Conservation (phyloP, 257 asterid species). For the Gentiana macrophylla region DNA sequence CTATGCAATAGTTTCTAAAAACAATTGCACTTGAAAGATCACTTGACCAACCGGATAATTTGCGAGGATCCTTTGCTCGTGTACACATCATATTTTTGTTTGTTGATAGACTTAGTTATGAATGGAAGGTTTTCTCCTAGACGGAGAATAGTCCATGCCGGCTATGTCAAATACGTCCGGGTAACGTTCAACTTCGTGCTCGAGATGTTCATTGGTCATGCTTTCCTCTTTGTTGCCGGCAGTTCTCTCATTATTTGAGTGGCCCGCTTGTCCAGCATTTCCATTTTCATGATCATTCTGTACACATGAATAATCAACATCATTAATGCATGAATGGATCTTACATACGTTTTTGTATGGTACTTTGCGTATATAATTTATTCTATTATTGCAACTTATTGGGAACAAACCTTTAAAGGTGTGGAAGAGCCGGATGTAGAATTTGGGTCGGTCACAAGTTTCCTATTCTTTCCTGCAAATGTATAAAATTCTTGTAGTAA, state of each 20-base stretch:
- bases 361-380: not conserved
- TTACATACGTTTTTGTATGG: too few species aligned
- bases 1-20: conserved; percentile 43
- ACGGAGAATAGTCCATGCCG: conserved; percentile 81
- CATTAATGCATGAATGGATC: not conserved
- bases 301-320: conserved; percentile 12
- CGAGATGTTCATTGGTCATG: conserved; percentile 20
- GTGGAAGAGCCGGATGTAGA: not conserved
- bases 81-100: conserved; percentile 9
- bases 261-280: conserved; percentile 17
- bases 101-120: conserved; percentile 35
- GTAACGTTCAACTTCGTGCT: conserved; percentile 19
- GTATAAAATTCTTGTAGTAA: too few species aligned
- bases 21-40: too few species aligned
- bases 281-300: conserved; percentile 19
- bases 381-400: not conserved
- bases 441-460: conserved; percentile 10
- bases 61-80: too few species aligned
- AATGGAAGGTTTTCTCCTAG: conserved; percentile 63
- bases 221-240: not conserved
- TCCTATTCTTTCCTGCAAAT: conserved; percentile 56
- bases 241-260: conserved; percentile 5
- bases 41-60: too few species aligned
- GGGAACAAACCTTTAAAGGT: not conserved
- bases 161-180: conserved; percentile 56